phyloP scores from a whole-genome alignment of 139 green algal species.

The Parachlorella kessleri region DNA sequence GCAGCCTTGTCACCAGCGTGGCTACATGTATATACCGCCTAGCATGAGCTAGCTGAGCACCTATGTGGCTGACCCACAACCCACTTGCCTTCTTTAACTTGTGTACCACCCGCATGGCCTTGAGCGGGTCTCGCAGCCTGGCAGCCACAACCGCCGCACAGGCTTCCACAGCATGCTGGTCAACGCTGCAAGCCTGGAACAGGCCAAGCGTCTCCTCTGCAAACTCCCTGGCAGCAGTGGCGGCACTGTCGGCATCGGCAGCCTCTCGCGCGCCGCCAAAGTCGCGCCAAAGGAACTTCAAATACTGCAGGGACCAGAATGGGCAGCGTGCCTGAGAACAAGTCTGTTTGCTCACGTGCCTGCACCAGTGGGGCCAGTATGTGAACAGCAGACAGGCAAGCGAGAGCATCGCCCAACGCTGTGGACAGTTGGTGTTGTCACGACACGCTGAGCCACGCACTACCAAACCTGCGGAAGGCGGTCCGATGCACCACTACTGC shows the following conservation, averaged over 20 bases:
- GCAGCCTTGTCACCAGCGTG: no score
- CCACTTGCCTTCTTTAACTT: slow-evolving; percentile 25
- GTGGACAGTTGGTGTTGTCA: no score
- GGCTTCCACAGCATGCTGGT: slow-evolving; percentile 18
- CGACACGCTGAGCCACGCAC: no score
- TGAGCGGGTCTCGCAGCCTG: slow-evolving; percentile 3
- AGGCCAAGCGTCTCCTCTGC: slow-evolving; percentile 51
- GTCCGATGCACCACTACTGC: no score
- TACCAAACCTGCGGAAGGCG: no score
- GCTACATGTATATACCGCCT: neutral
- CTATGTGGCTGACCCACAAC: no score
- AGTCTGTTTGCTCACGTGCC: no score
- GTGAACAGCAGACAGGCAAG: no score
- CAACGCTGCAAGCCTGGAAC: slow-evolving; percentile 29
- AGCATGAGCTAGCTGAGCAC: no score
- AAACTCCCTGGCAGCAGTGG: slow-evolving; percentile 43
- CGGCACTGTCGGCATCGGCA: slow-evolving; percentile 27
- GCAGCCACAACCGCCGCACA: slow-evolving; percentile 5
- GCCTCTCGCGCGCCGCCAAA: slow-evolving; percentile 47
- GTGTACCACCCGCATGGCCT: slow-evolving; percentile 27
- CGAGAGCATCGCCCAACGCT: no score
- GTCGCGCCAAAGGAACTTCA: slow-evolving; percentile 24
- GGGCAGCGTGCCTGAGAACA: no score
- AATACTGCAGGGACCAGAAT: neutral
- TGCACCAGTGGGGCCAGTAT: no score